These are phyloP conservation scores for Serendipita sp. DNA, from an alignment of 768 basidiomycete genomes.

Conservation along the genomic window DNA sequence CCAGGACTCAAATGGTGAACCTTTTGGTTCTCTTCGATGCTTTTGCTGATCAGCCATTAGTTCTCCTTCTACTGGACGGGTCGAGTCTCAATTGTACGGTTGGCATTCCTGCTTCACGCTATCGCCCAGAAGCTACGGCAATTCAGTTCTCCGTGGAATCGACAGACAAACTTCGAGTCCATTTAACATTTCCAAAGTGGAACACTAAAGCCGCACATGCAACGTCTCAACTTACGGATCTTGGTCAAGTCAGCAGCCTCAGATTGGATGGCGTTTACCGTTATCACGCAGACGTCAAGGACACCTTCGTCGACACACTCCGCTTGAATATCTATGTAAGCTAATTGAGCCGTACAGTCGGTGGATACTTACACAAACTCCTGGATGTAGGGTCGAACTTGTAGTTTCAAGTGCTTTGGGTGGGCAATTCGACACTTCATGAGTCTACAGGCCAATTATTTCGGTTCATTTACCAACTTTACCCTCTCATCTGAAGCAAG, in stretches of 20 bases:
- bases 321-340: slow-evolving; percentile 48
- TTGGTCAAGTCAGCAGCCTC: slow-evolving; percentile 45
- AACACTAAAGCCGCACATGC: slow-evolving; percentile 65
- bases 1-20: slow-evolving; percentile 68
- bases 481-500: slow-evolving; percentile 76
- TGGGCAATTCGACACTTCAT: slow-evolving; percentile 85
- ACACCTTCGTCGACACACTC: slow-evolving; percentile 66
- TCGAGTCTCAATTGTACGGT: slow-evolving; percentile 33
- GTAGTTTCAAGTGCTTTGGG: slow-evolving; percentile 56
- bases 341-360: background rate
- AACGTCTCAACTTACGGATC: slow-evolving; percentile 38
- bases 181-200: slow-evolving; percentile 72
- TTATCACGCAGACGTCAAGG: slow-evolving; percentile 49
- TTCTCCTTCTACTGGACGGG: slow-evolving; percentile 55
- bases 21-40: background rate
- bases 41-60: slow-evolving; percentile 25
- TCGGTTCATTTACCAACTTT: slow-evolving; percentile 88
- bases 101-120: slow-evolving; percentile 53
- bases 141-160: slow-evolving; percentile 50
- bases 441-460: slow-evolving; percentile 82
- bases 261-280: slow-evolving; percentile 53
- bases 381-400: slow-evolving; percentile 28
- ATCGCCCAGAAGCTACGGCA: slow-evolving; percentile 49
- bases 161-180: slow-evolving; percentile 35
- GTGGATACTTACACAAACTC: background rate